Evolutionary conservation across 495 filamentous ascomycete species (phyloP).

Genomic region (Trichoderma reesei): DNA sequence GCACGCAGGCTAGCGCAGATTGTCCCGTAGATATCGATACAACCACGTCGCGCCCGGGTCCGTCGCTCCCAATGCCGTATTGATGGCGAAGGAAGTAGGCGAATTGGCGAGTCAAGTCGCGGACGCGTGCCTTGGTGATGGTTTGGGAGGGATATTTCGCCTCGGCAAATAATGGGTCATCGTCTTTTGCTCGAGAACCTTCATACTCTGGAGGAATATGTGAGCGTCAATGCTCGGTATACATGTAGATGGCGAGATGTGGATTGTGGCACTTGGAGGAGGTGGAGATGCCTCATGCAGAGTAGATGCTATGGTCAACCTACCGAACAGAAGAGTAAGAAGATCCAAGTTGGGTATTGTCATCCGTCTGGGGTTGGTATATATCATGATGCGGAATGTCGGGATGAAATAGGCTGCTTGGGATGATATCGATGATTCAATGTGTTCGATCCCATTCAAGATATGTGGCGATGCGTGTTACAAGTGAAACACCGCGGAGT

Average conservation of each 20-base stretch:
- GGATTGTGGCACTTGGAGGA: background rate
- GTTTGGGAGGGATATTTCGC: constrained; percentile 37
- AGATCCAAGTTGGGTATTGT: constrained; percentile 8
- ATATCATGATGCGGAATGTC: constrained; percentile 5
- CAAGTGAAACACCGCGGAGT: too few relatives aligned
- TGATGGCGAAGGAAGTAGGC: constrained; percentile 37
- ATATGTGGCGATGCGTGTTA: too few relatives aligned
- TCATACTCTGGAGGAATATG: background rate
- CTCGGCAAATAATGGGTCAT: constrained; percentile 24
- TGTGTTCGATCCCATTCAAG: too few relatives aligned
- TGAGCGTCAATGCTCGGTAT: too few relatives aligned
- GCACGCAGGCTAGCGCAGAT: constrained; percentile 33
- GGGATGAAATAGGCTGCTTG: background rate
- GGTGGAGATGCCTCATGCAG: background rate
- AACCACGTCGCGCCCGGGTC: constrained; percentile 41
- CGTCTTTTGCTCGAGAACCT: constrained; percentile 11
- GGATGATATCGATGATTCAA: too few relatives aligned
- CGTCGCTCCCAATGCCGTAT: constrained; percentile 38
- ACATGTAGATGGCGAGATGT: background rate
- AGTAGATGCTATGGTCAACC: background rate
- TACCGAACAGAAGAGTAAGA: constrained; percentile 12
- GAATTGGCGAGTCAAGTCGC: constrained; percentile 30
- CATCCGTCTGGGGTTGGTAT: background rate
- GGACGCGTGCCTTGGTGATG: constrained; percentile 39
- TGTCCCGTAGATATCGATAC: constrained; percentile 41